Evolutionary conservation across 768 basidiomycete genomes (phyloP).

Genomic region (Xanthoconium purpureum): DNA sequence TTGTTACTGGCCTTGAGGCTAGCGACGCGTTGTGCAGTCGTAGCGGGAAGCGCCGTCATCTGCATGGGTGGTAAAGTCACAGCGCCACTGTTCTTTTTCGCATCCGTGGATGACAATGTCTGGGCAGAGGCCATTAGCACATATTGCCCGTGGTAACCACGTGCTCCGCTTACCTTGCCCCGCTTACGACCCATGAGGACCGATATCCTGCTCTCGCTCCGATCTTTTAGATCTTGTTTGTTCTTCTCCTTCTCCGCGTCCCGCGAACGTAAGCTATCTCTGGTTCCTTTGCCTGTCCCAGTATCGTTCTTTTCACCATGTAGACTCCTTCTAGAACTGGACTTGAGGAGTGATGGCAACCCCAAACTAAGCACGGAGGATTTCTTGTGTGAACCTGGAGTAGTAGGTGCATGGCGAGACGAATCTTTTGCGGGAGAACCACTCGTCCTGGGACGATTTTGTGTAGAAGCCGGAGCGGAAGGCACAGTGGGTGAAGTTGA

Average conservation of each 20-base stretch:
- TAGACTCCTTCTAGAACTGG: slow-evolving; percentile 77
- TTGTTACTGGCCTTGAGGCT: slow-evolving; percentile 61
- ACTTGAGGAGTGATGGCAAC: slow-evolving; percentile 80
- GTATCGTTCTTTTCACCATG: slow-evolving; percentile 52
- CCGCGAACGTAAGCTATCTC: slow-evolving; percentile 47
- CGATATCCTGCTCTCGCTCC: slow-evolving; percentile 88
- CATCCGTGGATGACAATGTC: slow-evolving; percentile 83
- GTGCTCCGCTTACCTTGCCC: slow-evolving; percentile 69
- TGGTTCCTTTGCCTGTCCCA: slow-evolving; percentile 45
- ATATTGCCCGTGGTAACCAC: not conserved
- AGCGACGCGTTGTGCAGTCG: slow-evolving; percentile 82
- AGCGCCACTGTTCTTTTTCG: slow-evolving; percentile 67
- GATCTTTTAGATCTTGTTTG: slow-evolving; percentile 78
- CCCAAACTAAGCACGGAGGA: slow-evolving; percentile 80
- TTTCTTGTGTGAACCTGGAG: slow-evolving; percentile 70
- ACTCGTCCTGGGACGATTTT: slow-evolving; percentile 42
- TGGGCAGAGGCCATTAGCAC: slow-evolving; percentile 31
- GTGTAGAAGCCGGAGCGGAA: slow-evolving; percentile 40
- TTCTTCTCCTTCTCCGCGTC: slow-evolving; percentile 48
- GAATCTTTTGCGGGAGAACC: slow-evolving; percentile 54
- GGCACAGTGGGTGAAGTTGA: slow-evolving; percentile 54
- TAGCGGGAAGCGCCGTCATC: slow-evolving; percentile 76
- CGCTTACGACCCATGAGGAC: slow-evolving; percentile 84
- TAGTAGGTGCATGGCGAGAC: slow-evolving; percentile 49
- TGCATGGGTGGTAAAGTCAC: slow-evolving; percentile 87